Conservation (phyloP, 2,329 filamentous ascomycete genomes). For the Cryphonectria carpinicola region DNA sequence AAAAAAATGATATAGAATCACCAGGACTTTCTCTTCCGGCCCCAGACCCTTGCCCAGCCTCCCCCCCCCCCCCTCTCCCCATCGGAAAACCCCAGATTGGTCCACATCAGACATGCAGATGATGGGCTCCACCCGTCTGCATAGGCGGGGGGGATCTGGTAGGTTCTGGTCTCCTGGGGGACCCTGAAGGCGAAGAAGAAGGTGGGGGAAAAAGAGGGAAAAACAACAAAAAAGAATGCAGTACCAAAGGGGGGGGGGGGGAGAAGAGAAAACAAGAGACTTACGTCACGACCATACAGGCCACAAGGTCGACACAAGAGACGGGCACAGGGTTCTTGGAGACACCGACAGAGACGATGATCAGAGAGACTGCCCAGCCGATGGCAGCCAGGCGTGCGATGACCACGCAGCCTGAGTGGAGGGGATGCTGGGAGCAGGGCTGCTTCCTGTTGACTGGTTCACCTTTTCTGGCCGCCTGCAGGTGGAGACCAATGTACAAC, state of each 20-base stretch:
- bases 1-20: not conserved
- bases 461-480: slow-evolving; percentile 34
- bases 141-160: slow-evolving; percentile 12
- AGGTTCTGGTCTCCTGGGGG: slow-evolving; percentile 8
- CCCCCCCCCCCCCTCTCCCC: not conserved
- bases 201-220: too few relatives aligned
- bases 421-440: slow-evolving; percentile 34
- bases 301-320: slow-evolving; percentile 36
- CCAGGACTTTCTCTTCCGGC: not conserved
- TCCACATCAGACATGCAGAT: slow-evolving; percentile 26
- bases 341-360: slow-evolving; percentile 35
- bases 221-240: not conserved
- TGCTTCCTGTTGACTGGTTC: slow-evolving; percentile 32
- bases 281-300: slow-evolving; percentile 35
- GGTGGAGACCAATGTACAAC: slow-evolving; percentile 38
- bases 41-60: slow-evolving; percentile 4
- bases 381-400: slow-evolving; percentile 35
- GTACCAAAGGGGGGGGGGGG: not conserved
- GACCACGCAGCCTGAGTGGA: slow-evolving; percentile 39
- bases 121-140: slow-evolving; percentile 16
- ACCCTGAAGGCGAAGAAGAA: too few relatives aligned
- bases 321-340: slow-evolving; percentile 21
- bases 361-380: slow-evolving; percentile 36
- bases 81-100: not conserved
- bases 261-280: slow-evolving; percentile 9